Evolutionary conservation across 768 basidiomycete species (phyloP), one percentile per base, ranked within the genome.

Genomic region (Amanita fuliginea): DNA sequence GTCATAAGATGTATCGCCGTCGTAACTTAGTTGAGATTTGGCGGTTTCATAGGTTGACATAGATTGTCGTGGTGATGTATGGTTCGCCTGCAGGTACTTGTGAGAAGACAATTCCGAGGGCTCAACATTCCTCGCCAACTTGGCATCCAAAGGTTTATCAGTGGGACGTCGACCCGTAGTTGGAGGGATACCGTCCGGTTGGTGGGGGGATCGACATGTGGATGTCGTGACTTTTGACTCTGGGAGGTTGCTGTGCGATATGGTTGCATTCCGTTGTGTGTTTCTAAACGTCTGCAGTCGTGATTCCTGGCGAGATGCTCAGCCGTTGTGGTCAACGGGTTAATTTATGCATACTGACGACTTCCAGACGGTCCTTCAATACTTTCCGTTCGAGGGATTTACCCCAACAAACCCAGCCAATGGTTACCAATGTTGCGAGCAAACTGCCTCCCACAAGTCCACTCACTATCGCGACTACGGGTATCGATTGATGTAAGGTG

Each of bases 401-500:
- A 13, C 73, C 70, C 74, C 74, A 77, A 51, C 62, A 70, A 36
- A 67, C 58, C 75, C 76, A 80, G 18, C 62, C 64, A 35, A 71
- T 51, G 6, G 70, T 68, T 4, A 65, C 58, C 6, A 63, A 56
- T 14, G 78, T 49, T 4, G 75, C 77, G 9, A 81, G 62, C 6
- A 69, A 46, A 26, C 69, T 65, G 18, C 80, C 80, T 0, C 65
- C 78, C 2, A 58, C 65, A 0, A 68, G 62, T 7, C 78, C 78
- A 5, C 77, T 77, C 5, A 64, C 73, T 52, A 81, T 74, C 9
- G 75, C 71, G 9, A 59, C 71, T 8, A 79, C 58, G 6, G 78
- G 78, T 6, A 78, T 42, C 42, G 42, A 26, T 46, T 52, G 44
- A 52, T 49, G 39, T 22, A 44, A 52, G 51, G 37, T 53, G 19